Evolutionary conservation across 2,329 filamentous ascomycete genomes (phyloP).

Genomic region (Aotearoamyces nothofagi): DNA sequence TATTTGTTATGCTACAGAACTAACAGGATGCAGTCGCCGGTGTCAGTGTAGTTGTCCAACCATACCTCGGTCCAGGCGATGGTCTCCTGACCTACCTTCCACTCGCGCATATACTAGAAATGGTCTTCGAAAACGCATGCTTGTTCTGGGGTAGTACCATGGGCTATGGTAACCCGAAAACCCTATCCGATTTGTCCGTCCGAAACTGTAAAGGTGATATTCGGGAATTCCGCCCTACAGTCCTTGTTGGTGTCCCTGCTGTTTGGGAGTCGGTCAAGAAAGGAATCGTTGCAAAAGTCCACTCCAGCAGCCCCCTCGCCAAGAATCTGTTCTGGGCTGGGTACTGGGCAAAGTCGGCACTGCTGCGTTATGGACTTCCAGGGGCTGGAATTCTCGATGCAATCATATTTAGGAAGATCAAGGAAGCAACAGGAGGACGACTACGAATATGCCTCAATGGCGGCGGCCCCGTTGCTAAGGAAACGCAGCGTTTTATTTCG

Average conservation of each 20-base stretch:
- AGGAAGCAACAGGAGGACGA: constrained; percentile 74
- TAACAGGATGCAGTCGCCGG: constrained; percentile 47
- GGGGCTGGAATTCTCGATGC: constrained; percentile 59
- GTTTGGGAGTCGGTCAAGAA: constrained; percentile 98
- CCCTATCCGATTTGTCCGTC: constrained; percentile 72
- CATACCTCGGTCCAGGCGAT: constrained; percentile 64
- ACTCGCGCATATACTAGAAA: constrained; percentile 90
- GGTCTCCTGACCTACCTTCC: constrained; percentile 81
- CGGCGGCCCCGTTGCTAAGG: constrained; percentile 75
- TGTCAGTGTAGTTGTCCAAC: constrained; percentile 61
- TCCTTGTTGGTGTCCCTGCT: constrained; percentile 88
- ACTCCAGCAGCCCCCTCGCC: constrained; percentile 51
- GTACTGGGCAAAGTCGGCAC: constrained; percentile 40
- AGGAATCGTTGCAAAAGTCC: constrained; percentile 69
- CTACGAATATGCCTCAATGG: constrained; percentile 90
- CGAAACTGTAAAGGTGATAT: constrained; percentile 90
- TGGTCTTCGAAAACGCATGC: constrained; percentile 84
- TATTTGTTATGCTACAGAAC: constrained; percentile 8
- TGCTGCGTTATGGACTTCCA: constrained; percentile 43
- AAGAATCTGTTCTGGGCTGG: constrained; percentile 65
- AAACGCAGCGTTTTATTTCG: constrained; percentile 82
- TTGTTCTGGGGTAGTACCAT: constrained; percentile 82
- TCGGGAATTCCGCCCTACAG: constrained; percentile 74
- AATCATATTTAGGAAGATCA: constrained; percentile 84
- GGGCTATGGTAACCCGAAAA: constrained; percentile 85